phyloP scores from a whole-genome alignment of 2,329 filamentous ascomycete genomes.

The Colletotrichum destructivum region DNA sequence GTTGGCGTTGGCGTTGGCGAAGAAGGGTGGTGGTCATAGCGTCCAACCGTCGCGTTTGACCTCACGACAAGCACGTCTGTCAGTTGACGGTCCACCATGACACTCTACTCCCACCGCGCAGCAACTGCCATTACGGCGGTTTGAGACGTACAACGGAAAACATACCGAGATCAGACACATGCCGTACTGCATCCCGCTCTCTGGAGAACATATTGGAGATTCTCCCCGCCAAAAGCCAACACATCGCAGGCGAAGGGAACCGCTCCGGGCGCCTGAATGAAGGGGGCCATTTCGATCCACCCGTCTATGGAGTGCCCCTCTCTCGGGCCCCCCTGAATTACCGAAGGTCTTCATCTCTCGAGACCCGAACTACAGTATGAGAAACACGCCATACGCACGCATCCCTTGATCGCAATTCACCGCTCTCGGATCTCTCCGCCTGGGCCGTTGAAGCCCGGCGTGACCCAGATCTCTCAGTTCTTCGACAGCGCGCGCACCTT shows the following conservation, averaged over 20 bases:
- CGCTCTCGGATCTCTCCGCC: constrained; percentile 76
- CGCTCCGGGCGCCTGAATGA: not conserved
- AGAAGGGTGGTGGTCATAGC: constrained; percentile 16
- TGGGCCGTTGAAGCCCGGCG: constrained; percentile 74
- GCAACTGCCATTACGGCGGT: not conserved
- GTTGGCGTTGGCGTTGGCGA: not conserved
- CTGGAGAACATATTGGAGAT: too few species aligned
- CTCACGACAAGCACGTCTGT: not conserved
- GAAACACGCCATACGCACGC: not conserved
- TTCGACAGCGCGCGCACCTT: constrained; percentile 68
- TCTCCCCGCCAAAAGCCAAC: not conserved
- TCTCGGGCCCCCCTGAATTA: not conserved
- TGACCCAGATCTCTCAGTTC: constrained; percentile 70
- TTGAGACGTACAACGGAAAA: not conserved
- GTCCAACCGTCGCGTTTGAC: not conserved
- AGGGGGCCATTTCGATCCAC: constrained; percentile 19
- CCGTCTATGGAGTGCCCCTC: constrained; percentile 1
- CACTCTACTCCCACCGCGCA: not conserved
- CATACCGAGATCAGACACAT: not conserved
- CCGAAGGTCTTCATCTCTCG: constrained; percentile 7
- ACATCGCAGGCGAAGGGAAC: not conserved
- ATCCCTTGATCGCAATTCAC: constrained; percentile 55
- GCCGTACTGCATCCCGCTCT: not conserved
- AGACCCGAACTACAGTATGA: not conserved
- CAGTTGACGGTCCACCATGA: not conserved